A percentile compares a stretch with the other conserved stretches of the same genome.
phyloP scores from a whole-genome alignment of 345 rosid genomes.

The Salix koriyanagi region DNA sequence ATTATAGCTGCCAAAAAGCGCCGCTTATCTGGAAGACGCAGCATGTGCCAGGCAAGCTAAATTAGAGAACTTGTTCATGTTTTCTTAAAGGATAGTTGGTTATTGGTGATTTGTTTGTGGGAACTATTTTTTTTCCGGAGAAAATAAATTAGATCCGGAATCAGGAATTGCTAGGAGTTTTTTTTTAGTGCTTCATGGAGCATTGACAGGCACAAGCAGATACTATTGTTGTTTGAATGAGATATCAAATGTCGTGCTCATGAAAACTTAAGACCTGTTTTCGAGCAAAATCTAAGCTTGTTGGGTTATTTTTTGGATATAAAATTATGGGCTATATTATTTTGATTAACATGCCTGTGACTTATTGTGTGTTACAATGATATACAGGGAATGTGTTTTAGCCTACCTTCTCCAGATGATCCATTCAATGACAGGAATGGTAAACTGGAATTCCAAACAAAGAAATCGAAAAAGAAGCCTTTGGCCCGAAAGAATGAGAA shows the following conservation, averaged over 20 bases:
- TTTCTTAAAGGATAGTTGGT: neutral
- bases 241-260: neutral
- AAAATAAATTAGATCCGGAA: neutral
- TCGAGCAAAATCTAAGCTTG: neutral
- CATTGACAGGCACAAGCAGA: neutral
- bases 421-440: constrained; percentile 66
- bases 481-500: constrained; percentile 14
- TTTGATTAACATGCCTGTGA: neutral
- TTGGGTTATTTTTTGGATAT: neutral
- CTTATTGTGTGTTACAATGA: neutral
- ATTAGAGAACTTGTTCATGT: neutral
- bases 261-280: neutral
- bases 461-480: constrained; percentile 22
- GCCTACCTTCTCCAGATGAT: constrained; percentile 73
- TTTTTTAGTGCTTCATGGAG: neutral
- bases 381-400: constrained; percentile 87
- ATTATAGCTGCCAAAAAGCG: constrained; percentile 86
- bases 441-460: constrained; percentile 31
- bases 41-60: constrained; percentile 58
- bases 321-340: neutral
- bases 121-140: neutral
- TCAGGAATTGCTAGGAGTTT: neutral
- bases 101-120: neutral
- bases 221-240: neutral
- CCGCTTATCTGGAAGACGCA: constrained; percentile 72